A percentile compares a stretch with the other conserved stretches of the same genome.
These are phyloP conservation scores for Candida yuanshanica DNA, from an alignment of 805 yeast genomes.

Conservation along the genomic window DNA sequence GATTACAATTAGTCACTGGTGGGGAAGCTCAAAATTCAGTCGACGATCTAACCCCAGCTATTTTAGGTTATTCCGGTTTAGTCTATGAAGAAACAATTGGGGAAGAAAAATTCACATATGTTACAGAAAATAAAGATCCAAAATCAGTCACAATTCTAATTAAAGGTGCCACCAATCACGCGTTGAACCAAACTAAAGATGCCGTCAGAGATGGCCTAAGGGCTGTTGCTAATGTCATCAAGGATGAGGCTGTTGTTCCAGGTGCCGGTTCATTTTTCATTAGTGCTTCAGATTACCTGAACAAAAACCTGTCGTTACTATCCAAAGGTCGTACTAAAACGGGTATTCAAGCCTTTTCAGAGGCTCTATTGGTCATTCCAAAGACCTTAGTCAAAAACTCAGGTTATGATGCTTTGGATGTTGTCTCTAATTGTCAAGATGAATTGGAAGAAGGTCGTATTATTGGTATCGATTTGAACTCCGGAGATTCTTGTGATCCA, in stretches of 20 bases:
- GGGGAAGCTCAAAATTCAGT: slow-evolving; percentile 98
- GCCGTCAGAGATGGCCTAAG: slow-evolving; percentile 97
- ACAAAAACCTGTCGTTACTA: slow-evolving; percentile 44
- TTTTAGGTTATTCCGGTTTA: slow-evolving; percentile 83
- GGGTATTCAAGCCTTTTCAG: slow-evolving; percentile 91
- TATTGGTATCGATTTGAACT: slow-evolving; percentile 84
- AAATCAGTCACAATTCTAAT: slow-evolving; percentile 87
- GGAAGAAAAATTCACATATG: slow-evolving; percentile 95
- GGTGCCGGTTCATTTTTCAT: slow-evolving; percentile 97
- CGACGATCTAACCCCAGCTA: slow-evolving; percentile 76
- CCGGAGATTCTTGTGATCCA: slow-evolving; percentile 97
- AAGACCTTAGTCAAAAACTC: slow-evolving; percentile 89
- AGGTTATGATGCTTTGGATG: slow-evolving; percentile 89
- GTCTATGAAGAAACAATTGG: slow-evolving; percentile 93
- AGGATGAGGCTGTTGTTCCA: slow-evolving; percentile 81
- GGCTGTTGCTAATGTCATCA: slow-evolving; percentile 86
- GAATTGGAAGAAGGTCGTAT: slow-evolving; percentile 73
- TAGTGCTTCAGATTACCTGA: slow-evolving; percentile 68
- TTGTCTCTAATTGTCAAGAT: slow-evolving; percentile 85
- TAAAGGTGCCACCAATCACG: slow-evolving; percentile 88
- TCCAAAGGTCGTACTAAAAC: slow-evolving; percentile 82
- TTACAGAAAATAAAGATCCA: slow-evolving; percentile 86
- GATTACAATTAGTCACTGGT: slow-evolving; percentile 92
- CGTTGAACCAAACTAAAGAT: slow-evolving; percentile 88
- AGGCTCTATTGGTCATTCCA: slow-evolving; percentile 85